A percentile compares a stretch with the other conserved stretches of the same genome.
Evolutionary conservation across 2,329 filamentous ascomycete species (phyloP).

Genomic region (Cladophialophora carrionii): DNA sequence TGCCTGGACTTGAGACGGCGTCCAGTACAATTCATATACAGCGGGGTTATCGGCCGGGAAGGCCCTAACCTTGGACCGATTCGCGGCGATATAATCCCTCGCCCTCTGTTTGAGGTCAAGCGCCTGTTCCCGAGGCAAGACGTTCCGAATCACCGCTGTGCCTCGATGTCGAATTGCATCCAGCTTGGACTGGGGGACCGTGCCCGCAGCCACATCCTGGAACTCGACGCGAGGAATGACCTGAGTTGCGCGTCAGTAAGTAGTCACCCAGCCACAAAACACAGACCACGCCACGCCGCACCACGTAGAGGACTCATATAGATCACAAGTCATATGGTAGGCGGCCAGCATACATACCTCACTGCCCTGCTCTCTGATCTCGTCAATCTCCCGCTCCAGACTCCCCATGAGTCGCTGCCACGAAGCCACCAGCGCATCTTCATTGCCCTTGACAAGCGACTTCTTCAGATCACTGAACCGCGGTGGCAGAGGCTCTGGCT

Average conservation of each 20-base stretch:
- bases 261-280: not conserved
- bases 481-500: constrained; percentile 47
- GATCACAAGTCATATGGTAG: not conserved
- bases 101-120: constrained; percentile 67
- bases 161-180: constrained; percentile 65
- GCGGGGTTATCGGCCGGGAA: constrained; percentile 70
- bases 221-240: constrained; percentile 51
- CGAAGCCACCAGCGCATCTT: constrained; percentile 45
- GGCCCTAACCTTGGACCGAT: constrained; percentile 57
- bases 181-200: constrained; percentile 43
- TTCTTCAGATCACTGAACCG: constrained; percentile 50
- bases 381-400: constrained; percentile 47
- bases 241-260: constrained; percentile 30
- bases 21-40: constrained; percentile 78
- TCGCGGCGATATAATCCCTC: constrained; percentile 66
- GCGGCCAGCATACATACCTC: constrained; percentile 41
- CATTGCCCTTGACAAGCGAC: constrained; percentile 46
- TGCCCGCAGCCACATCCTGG: constrained; percentile 46
- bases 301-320: not conserved
- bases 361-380: constrained; percentile 48
- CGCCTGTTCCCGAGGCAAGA: constrained; percentile 66
- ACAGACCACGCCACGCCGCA: not conserved
- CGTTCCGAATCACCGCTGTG: constrained; percentile 66
- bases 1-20: constrained; percentile 67
- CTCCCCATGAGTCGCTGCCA: constrained; percentile 50